phyloP scores from a whole-genome alignment of 495 filamentous ascomycete species.

The Tricharina praecox region DNA sequence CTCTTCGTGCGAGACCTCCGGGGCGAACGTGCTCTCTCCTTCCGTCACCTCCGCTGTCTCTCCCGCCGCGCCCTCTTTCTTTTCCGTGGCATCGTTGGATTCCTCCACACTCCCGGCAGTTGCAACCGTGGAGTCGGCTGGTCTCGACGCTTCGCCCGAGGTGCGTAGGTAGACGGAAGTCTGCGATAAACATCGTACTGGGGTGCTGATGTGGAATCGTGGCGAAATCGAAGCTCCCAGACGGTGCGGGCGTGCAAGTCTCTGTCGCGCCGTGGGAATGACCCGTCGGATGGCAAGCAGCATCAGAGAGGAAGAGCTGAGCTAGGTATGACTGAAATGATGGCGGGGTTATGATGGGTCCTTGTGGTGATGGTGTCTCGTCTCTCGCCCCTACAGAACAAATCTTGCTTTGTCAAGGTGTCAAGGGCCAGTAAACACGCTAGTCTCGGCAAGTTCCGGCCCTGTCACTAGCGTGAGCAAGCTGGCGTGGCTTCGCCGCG shows the following conservation, averaged over 20 bases:
- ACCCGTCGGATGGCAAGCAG: conserved; percentile 24
- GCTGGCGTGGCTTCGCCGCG: too few relatives aligned
- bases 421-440: too few relatives aligned
- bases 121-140: conserved; percentile 6
- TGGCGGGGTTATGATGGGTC: too few relatives aligned
- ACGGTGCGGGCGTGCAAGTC: conserved; percentile 9
- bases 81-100: not conserved
- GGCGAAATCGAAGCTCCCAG: conserved; percentile 6
- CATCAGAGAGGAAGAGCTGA: conserved; percentile 9
- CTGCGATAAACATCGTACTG: conserved; percentile 13
- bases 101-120: conserved; percentile 1
- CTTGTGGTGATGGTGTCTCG: too few relatives aligned
- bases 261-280: conserved; percentile 19
- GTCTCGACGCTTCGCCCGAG: not conserved
- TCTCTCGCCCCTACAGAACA: too few relatives aligned
- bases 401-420: too few relatives aligned
- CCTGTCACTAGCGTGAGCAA: too few relatives aligned
- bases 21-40: not conserved
- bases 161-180: conserved; percentile 8
- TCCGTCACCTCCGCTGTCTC: conserved; percentile 13
- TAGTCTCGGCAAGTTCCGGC: too few relatives aligned
- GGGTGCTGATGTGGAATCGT: conserved; percentile 9
- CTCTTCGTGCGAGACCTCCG: not conserved
- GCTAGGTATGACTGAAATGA: too few relatives aligned
- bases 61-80: conserved; percentile 7